phyloP scores from a whole-genome alignment of 2,329 filamentous ascomycete genomes.

The Cladosporium sp. region DNA sequence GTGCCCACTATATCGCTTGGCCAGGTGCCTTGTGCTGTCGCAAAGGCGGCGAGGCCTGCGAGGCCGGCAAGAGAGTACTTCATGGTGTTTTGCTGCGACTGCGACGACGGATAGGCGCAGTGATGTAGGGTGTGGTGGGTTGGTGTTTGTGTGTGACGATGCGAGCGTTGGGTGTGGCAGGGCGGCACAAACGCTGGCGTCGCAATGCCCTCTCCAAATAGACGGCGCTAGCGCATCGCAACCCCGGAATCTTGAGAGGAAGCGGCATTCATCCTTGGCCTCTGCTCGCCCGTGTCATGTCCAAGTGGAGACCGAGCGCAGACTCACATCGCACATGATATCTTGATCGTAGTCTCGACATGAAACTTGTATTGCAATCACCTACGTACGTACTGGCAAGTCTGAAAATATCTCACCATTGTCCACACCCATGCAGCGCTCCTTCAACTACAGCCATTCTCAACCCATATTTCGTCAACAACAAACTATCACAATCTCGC shows the following conservation, averaged over 20 bases:
- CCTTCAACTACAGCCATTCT: not conserved
- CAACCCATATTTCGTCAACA: not conserved
- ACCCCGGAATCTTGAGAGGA: conserved; percentile 4
- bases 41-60: conserved; percentile 27
- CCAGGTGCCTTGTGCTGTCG: conserved; percentile 27
- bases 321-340: conserved; percentile 4
- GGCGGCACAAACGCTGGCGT: conserved; percentile 1
- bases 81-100: conserved; percentile 26
- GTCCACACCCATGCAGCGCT: conserved; percentile 4
- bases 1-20: conserved; percentile 62
- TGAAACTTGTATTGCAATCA: not conserved
- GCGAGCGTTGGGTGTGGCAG: conserved; percentile 7
- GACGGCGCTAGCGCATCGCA: conserved; percentile 2
- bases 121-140: not conserved
- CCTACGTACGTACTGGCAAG: not conserved
- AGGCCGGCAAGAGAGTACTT: conserved; percentile 35
- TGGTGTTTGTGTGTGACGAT: conserved; percentile 3
- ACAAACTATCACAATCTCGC: not conserved
- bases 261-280: not conserved
- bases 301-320: conserved; percentile 7
- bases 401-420: not conserved
- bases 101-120: not conserved
- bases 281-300: not conserved
- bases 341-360: not conserved
- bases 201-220: conserved; percentile 3